Base-by-base conservation (phyloP, 805 yeast genomes). In the Maudiozyma saulgeensis region DNA sequence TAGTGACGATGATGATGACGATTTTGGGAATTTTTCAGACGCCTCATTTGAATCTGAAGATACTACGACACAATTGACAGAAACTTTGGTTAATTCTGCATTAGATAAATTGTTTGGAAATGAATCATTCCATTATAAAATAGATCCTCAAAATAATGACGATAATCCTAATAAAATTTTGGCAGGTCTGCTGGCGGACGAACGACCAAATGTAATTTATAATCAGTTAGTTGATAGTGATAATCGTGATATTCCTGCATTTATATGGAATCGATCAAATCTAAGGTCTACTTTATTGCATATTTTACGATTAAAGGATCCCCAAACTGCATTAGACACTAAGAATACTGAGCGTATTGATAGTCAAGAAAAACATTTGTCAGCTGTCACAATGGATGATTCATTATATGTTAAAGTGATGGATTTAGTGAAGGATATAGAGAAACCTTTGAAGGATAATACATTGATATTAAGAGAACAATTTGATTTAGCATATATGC, bases 11-110 rank as follows among this genome's bases (percentile, higher is more conserved):
- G 59, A 61, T 23, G 68, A 64, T 43, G 68, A 63, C 45, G 68
- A 63, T 50, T 66, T 64, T 51, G 69, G 68, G n/a, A 63, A 58
- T 43, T 66, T 66, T 45, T 64, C 67, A 19, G 68, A 64, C 52
- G 68, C 64, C 1, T 58, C 67, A 8, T 46, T 57, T 46, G 64
- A 58, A 34, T 49, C 50, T 9, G 57, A 51, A 5, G 40, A 19
- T 8, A 41, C 19, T 11, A 19, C 15, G 11, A 23, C 21, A 18
- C 11, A 38, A 37, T 41, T 40, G 21, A 41, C 42, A 12, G 45
- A 49, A 6, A 28, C 41, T 34, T 13, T 50, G 16, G 21, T 44
- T 9, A 38, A 31, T 13, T 37, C 21, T 9, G 39, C 50, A 46
- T 16, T 54, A 11, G 38, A 49, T 35, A 45, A 25, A 4, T 28